A percentile compares a stretch with the other conserved stretches of the same genome.
phyloP scores from a whole-genome alignment of 2,329 filamentous ascomycete species.

The Colletotrichum chrysophilum region DNA sequence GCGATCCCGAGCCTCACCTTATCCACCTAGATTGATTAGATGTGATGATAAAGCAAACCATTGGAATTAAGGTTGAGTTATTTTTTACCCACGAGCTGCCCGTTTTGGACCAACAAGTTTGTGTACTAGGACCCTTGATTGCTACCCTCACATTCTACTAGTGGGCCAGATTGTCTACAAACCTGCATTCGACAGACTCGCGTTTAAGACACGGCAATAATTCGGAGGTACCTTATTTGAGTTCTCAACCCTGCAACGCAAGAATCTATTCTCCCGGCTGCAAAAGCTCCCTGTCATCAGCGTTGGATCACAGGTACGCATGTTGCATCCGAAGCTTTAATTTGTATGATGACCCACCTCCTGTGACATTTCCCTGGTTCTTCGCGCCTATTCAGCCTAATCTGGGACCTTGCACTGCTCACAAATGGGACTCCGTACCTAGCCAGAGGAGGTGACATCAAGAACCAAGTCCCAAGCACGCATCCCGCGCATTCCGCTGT shows the following conservation, averaged over 20 bases:
- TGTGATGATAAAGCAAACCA: background rate
- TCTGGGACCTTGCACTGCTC: background rate
- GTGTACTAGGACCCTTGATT: background rate
- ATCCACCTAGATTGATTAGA: background rate
- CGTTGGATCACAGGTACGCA: background rate
- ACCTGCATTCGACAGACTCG: background rate
- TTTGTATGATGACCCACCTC: background rate
- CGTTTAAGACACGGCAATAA: background rate
- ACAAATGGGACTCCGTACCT: background rate
- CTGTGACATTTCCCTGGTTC: background rate
- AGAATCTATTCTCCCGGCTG: background rate
- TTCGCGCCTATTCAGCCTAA: background rate
- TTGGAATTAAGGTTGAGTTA: background rate
- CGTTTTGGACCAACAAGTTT: background rate
- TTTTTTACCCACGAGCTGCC: background rate
- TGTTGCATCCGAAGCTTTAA: background rate
- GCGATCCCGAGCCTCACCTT: background rate
- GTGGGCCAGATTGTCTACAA: background rate
- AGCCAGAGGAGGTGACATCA: rapidly evolving
- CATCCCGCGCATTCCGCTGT: background rate
- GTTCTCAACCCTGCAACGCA: background rate
- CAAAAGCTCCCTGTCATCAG: background rate
- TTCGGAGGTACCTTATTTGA: background rate
- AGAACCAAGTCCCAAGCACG: background rate
- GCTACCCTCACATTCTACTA: background rate